phyloP scores from a whole-genome alignment of 1,284 basidiomycete species.

The Apiotrichum gamsii region DNA sequence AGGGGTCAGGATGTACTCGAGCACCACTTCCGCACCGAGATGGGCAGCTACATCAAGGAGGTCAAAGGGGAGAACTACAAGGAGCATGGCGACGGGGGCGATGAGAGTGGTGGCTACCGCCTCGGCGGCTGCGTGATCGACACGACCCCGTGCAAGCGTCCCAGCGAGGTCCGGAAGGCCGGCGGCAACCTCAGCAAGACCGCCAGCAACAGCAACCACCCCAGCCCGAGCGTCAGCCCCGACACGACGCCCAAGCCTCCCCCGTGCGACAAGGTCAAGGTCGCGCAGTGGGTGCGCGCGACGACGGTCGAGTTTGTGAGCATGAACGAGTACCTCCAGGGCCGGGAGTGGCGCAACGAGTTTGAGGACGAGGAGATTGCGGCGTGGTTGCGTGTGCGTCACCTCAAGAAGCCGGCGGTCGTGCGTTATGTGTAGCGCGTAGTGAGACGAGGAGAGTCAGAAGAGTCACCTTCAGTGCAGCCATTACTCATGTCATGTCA shows the following conservation, averaged over 20 bases:
- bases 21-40: not conserved
- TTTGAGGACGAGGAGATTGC: not conserved
- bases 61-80: too few species aligned
- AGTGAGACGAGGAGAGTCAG: too few species aligned
- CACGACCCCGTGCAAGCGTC: not conserved
- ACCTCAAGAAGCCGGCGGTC: too few species aligned
- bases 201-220: not conserved
- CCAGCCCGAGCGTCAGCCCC: too few species aligned
- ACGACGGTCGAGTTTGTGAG: not conserved
- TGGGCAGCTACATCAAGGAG: not conserved
- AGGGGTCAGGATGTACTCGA: not conserved
- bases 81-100: too few species aligned
- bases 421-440: too few species aligned
- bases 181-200: not conserved
- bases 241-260: too few species aligned
- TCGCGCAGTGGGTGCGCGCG: not conserved
- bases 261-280: too few species aligned
- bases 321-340: conserved; percentile 1
- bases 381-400: not conserved
- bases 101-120: too few species aligned
- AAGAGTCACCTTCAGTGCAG: too few species aligned
- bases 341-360: not conserved
- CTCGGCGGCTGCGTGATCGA: too few species aligned
- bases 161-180: not conserved
- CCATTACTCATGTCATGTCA: too few species aligned